Base-by-base conservation (phyloP, 352 stramenopile species). In the Phytophthora megakarya region DNA sequence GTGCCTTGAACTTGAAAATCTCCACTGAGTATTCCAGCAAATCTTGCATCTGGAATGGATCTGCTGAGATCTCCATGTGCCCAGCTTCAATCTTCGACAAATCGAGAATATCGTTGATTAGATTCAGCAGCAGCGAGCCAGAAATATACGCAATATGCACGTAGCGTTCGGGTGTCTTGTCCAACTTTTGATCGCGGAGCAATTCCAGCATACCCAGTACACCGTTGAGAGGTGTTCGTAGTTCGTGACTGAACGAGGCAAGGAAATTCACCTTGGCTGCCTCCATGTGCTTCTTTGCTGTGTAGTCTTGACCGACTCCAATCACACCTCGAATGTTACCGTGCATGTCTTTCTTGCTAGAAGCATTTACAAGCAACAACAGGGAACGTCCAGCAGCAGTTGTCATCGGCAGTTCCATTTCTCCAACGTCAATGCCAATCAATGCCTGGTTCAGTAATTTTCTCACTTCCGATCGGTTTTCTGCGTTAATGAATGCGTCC, bases 71-170 rank as follows among this genome's bases (percentile, higher is more conserved):
- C 61, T 92, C 78, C 75, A 88, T 80, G 68, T 90, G 93, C 0
- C 90, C 90, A 18, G 93, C 90, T 78, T 98, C 92, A 73, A 97
- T 97, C 65, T 93, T 93, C 4, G 89, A 95, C 40, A 95, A 72
- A 67, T 96, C 87, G 15, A 96, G 76, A 50, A 96, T 96, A 55
- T 96, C 87, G 67, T 96, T 90, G 61, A 90, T 90, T 18, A 90
- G 38, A 61, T 88, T 90, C 16, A 90, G 67, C 43, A 90, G 50
- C 21, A 90, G 55, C 21, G 77, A 88, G 3, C 81, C 81, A 4
- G 80, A 89, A 46, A 89, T 80, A 58, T 88, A 88, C 1, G 80
- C 80, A 66, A 89, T 90, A 33, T 90, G 77, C 16, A 90, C 81
- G 46, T 85, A 88, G 10, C 81, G 78, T 49, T 90, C 75, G 4